These are phyloP conservation scores for Tritrichomonas musculus DNA, from an alignment of 208 protist genomes.

Conservation along the genomic window DNA sequence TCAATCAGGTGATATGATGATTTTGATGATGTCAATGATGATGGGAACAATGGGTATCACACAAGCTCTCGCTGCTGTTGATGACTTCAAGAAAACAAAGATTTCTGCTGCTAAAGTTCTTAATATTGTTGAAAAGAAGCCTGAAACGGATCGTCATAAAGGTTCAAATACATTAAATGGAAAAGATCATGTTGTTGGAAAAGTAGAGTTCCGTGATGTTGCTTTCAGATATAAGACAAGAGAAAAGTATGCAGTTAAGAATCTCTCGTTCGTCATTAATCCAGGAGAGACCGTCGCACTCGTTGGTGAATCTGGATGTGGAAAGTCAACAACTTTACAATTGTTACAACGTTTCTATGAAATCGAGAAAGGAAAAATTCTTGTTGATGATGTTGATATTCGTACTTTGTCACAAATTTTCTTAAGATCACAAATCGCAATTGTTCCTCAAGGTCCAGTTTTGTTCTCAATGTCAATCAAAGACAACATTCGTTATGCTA, in stretches of 20 bases:
- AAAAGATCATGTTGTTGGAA: neutral
- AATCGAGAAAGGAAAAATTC: neutral
- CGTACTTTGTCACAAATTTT: slow-evolving; percentile 46
- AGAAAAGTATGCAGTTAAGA: slow-evolving; percentile 42
- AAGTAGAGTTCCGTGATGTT: slow-evolving; percentile 20
- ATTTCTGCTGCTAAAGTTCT: neutral
- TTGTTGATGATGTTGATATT: slow-evolving; percentile 57
- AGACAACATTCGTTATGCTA: slow-evolving; percentile 54
- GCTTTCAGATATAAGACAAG: neutral
- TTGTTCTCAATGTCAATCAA: slow-evolving; percentile 50
- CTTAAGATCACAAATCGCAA: slow-evolving; percentile 45
- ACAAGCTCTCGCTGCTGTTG: neutral
- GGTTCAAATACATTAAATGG: neutral
- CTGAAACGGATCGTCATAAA: neutral
- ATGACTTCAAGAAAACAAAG: neutral
- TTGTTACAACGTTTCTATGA: slow-evolving; percentile 62
- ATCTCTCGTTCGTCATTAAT: slow-evolving; percentile 41
- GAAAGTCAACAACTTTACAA: slow-evolving; percentile 64
- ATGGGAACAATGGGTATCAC: neutral
- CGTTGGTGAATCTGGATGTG: slow-evolving; percentile 61
- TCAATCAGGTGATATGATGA: neutral
- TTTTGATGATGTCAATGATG: neutral
- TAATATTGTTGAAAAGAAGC: neutral
- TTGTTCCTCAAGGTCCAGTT: slow-evolving; percentile 46
- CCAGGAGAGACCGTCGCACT: slow-evolving; percentile 52